A percentile compares a stretch with the other conserved stretches of the same genome.
phyloP scores from a whole-genome alignment of 2,329 filamentous ascomycete species.

The Fusarium pseudonygamai region DNA sequence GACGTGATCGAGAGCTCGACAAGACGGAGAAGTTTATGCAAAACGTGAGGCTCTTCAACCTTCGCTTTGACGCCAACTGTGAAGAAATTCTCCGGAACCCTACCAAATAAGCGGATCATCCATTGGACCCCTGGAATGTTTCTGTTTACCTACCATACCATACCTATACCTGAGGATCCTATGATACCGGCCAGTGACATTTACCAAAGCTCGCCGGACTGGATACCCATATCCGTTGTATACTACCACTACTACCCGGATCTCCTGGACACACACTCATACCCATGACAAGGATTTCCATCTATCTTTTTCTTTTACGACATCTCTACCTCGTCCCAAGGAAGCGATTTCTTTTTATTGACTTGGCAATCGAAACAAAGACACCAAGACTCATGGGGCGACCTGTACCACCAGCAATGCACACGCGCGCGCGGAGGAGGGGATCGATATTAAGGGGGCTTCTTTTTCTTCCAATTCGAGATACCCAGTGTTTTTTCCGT shows the following conservation, averaged over 20 bases:
- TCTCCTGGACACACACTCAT: constrained; percentile 32
- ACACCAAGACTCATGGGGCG: constrained; percentile 42
- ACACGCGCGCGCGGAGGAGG: constrained; percentile 42
- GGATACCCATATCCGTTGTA: constrained; percentile 44
- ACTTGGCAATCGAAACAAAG: constrained; percentile 36
- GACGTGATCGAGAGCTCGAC: constrained; percentile 87
- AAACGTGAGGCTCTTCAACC: constrained; percentile 85
- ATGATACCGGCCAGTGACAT: constrained; percentile 35
- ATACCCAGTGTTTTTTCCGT: constrained; percentile 49
- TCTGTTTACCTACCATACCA: constrained; percentile 23
- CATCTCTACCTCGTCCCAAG: constrained; percentile 39
- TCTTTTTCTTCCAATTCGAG: constrained; percentile 48
- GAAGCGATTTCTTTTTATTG: constrained; percentile 41
- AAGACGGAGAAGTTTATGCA: constrained; percentile 95
- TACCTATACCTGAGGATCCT: constrained; percentile 37
- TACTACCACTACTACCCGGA: constrained; percentile 43
- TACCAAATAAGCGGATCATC: constrained; percentile 55
- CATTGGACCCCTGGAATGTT: constrained; percentile 39
- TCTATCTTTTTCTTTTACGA: constrained; percentile 32
- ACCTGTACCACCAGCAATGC: constrained; percentile 49
- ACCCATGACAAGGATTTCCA: constrained; percentile 34
- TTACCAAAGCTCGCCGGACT: constrained; percentile 33
- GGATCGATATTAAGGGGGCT: constrained; percentile 44
- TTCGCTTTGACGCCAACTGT: constrained; percentile 96
- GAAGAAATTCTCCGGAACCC: constrained; percentile 81